Evolutionary conservation across 148 eudicot genomes (phyloP), one percentile per base, ranked within the genome.

Genomic region (Bassia scoparia): DNA sequence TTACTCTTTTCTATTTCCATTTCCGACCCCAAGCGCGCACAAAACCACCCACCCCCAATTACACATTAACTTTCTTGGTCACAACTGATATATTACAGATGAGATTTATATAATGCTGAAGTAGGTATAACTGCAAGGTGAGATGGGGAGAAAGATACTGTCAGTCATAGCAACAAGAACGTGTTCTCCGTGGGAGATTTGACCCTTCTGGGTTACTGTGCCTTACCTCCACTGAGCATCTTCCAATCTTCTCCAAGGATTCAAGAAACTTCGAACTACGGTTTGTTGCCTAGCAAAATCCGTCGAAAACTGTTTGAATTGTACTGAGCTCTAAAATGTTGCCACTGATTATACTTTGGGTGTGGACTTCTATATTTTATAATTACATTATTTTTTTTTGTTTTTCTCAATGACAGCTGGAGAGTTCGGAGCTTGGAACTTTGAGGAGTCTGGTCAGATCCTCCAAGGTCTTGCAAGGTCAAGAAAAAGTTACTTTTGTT

Each of bases 381-480:
- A 29, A 30, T 56, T 34, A 37, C 65, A n/a, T 38, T 31, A 24
- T 34, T 13, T 44, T 26, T 62, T 44, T 68, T 71, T 9, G 23
- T 58, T 41, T 58, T 38, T 59, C 54, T 73, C n/a, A n/a, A 44
- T 73, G n/a, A 72, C 67, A 79, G 88, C 77, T 83, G 93, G 89
- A 77, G 76, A 80, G 74, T 84, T 59, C 77, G 83, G 92, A 69
- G 61, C 78, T 75, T 84, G 82, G 80, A 94, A 93, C 94, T 90
- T 81, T 75, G 88, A 87, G 93, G 91, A 83, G 74, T 89, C 98
- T 58, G 49, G n/a, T 84, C 59, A 81, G 92, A 86, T 86, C 92
- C 93, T 86, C 90, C 70, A 87, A 87, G 98, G 98, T 93, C 96
- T 93, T 93, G 98, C 98, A 93, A 93, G 96, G 96, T 93, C 98